Conservation (phyloP, 169 alveolate species). For the Theileria parva region DNA sequence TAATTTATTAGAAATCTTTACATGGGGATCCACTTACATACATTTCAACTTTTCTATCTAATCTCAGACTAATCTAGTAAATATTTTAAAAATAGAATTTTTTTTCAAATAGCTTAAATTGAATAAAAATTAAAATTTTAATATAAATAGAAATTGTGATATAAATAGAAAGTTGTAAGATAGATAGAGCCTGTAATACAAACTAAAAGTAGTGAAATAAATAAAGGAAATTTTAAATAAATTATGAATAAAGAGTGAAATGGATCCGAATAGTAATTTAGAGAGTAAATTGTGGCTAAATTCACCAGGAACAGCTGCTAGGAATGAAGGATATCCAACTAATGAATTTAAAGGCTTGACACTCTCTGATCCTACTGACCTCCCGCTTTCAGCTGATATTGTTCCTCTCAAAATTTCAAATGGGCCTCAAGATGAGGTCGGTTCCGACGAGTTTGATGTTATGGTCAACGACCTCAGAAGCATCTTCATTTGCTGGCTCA, state of each 20-base stretch:
- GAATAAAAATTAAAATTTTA: too few relatives aligned
- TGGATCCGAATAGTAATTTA: background rate
- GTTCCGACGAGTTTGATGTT: slow-evolving; percentile 77
- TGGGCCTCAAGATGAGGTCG: slow-evolving; percentile 11
- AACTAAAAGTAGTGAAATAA: background rate
- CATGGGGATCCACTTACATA: background rate
- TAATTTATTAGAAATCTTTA: slow-evolving; percentile 9
- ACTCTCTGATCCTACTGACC: slow-evolving; percentile 1
- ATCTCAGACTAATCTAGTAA: background rate
- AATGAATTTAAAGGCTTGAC: slow-evolving; percentile 6
- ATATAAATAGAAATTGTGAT: background rate
- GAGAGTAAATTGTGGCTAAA: slow-evolving; percentile 17
- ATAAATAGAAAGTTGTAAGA: background rate
- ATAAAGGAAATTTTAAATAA: too few relatives aligned
- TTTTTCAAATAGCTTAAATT: too few relatives aligned
- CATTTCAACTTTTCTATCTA: background rate
- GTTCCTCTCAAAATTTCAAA: slow-evolving; percentile 25
- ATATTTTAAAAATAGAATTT: too few relatives aligned
- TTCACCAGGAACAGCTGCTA: background rate
- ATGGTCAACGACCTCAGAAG: slow-evolving; percentile 86
- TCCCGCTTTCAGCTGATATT: slow-evolving; percentile 34
- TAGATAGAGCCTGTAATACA: background rate
- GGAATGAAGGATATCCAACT: slow-evolving; percentile 13
- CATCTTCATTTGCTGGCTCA: slow-evolving; percentile 82
- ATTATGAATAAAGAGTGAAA: background rate